Conservation (phyloP, 371 early-diverging fungal species). For the Apophysomyces variabilis region DNA sequence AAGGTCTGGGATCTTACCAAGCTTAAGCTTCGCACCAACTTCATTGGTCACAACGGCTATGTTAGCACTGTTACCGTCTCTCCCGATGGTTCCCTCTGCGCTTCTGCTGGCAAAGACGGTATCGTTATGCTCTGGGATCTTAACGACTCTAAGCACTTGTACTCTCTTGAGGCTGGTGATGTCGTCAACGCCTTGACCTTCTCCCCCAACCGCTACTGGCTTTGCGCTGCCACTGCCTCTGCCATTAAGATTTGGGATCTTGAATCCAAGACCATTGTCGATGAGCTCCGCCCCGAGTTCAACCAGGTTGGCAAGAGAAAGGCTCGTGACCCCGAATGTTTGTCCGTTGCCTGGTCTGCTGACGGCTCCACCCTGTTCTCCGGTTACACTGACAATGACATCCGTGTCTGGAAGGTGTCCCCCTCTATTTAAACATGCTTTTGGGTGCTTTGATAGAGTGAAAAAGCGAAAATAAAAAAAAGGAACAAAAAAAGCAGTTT, state of each 20-base stretch:
- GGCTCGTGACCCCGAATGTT: slow-evolving; percentile 79
- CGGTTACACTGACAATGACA: slow-evolving; percentile 96
- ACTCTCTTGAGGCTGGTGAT: slow-evolving; percentile 97
- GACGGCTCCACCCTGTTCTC: slow-evolving; percentile 98
- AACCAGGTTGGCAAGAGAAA: slow-evolving; percentile 72
- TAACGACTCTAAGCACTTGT: slow-evolving; percentile 99
- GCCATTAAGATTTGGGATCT: slow-evolving; percentile 99
- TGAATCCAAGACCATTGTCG: slow-evolving; percentile 95
- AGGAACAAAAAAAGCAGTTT: slow-evolving; percentile 9
- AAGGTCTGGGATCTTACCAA: slow-evolving; percentile 99
- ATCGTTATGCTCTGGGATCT: slow-evolving; percentile 99
- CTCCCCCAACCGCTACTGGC: slow-evolving; percentile 99
- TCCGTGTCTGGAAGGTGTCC: slow-evolving; percentile 94
- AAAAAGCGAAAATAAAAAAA: slow-evolving; percentile 8
- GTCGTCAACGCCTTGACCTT: slow-evolving; percentile 97
- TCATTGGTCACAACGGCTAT: slow-evolving; percentile 98
- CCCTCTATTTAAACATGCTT: slow-evolving; percentile 54
- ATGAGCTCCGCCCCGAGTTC: slow-evolving; percentile 95
- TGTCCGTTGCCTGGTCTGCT: slow-evolving; percentile 97
- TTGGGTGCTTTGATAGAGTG: neutral
- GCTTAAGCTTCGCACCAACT: slow-evolving; percentile 98
- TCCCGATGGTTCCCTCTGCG: slow-evolving; percentile 99
- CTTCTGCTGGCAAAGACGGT: slow-evolving; percentile 99
- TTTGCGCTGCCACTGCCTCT: slow-evolving; percentile 96
- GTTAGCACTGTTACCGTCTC: slow-evolving; percentile 98